Conservation (phyloP, 1,284 basidiomycete genomes). For the Pyrrhoderma lamaoense region DNA sequence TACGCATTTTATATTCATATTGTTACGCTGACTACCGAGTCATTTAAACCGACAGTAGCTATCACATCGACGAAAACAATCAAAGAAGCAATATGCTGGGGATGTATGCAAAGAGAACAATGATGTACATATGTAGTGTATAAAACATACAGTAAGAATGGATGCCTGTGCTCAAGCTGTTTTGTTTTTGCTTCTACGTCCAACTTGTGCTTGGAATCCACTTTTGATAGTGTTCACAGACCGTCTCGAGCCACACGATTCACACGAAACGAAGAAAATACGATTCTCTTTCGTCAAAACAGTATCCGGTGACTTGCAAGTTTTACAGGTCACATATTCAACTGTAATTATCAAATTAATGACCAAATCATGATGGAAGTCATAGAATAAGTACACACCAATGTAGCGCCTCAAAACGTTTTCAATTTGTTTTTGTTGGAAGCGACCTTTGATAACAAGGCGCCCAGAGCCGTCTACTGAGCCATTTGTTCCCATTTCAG, state of each 20-base stretch:
- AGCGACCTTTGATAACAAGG: conserved; percentile 94
- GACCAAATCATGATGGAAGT: conserved; percentile 1
- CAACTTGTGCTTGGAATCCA: conserved; percentile 97
- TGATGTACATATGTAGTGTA: too few relatives aligned
- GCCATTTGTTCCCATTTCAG: conserved; percentile 97
- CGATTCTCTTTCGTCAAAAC: conserved; percentile 96
- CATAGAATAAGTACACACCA: conserved; percentile 48
- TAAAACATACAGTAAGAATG: too few relatives aligned
- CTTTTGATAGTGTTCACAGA: conserved; percentile 97
- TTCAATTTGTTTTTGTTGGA: conserved; percentile 98
- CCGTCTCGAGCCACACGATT: conserved; percentile 86
- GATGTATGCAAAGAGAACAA: too few relatives aligned
- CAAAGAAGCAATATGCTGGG: too few relatives aligned
- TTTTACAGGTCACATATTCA: conserved; percentile 99
- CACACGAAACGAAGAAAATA: conserved; percentile 98
- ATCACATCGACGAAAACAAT: too few relatives aligned
- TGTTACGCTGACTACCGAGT: too few relatives aligned
- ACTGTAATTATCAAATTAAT: conserved; percentile 42
- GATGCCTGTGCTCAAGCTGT: conserved; percentile 26
- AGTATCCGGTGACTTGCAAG: conserved; percentile 98
- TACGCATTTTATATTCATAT: too few relatives aligned
- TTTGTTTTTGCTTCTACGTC: conserved; percentile 65
- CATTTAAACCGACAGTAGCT: too few relatives aligned
- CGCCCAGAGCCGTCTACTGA: conserved; percentile 91
- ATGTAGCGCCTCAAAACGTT: conserved; percentile 96